Percentiles rank a stretch among this genome's conserved stretches.
Conservation (phyloP, 805 yeast species). For the Candida manassasensis region DNA sequence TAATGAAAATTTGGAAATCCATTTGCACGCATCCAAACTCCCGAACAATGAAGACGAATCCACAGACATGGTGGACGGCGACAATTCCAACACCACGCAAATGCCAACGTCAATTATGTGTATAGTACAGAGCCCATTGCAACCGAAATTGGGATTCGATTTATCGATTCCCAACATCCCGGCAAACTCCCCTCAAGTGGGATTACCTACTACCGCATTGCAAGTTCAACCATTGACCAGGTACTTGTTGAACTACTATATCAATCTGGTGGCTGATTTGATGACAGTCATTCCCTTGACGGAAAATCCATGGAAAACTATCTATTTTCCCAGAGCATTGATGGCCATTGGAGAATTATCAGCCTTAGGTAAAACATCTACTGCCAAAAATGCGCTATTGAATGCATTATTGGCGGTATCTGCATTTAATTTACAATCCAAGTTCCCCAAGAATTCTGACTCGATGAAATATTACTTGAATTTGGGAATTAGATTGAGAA, state of each 20-base stretch:
- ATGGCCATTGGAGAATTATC: slow-evolving; percentile 78
- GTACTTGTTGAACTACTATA: slow-evolving; percentile 66
- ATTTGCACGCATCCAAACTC: slow-evolving; percentile 36
- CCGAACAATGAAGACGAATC: slow-evolving; percentile 20
- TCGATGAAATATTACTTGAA: slow-evolving; percentile 66
- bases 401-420: slow-evolving; percentile 78
- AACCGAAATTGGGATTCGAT: slow-evolving; percentile 40
- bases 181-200: slow-evolving; percentile 15
- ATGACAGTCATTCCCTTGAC: slow-evolving; percentile 70
- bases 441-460: slow-evolving; percentile 60
- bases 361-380: slow-evolving; percentile 67
- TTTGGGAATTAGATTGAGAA: slow-evolving; percentile 67
- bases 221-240: slow-evolving; percentile 67
- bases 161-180: slow-evolving; percentile 24
- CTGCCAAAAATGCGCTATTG: slow-evolving; percentile 70
- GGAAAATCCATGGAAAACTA: slow-evolving; percentile 82
- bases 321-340: slow-evolving; percentile 80
- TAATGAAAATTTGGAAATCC: slow-evolving; percentile 37
- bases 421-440: slow-evolving; percentile 75
- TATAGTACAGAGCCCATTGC: slow-evolving; percentile 34
- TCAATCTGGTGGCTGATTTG: slow-evolving; percentile 70
- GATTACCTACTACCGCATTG: slow-evolving; percentile 56
- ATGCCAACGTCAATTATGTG: slow-evolving; percentile 57
- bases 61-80: slow-evolving; percentile 34
- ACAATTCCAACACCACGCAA: slow-evolving; percentile 27